Evolutionary conservation across 768 basidiomycete species (phyloP).

Genomic region (Tricholoma hemisulphureum): DNA sequence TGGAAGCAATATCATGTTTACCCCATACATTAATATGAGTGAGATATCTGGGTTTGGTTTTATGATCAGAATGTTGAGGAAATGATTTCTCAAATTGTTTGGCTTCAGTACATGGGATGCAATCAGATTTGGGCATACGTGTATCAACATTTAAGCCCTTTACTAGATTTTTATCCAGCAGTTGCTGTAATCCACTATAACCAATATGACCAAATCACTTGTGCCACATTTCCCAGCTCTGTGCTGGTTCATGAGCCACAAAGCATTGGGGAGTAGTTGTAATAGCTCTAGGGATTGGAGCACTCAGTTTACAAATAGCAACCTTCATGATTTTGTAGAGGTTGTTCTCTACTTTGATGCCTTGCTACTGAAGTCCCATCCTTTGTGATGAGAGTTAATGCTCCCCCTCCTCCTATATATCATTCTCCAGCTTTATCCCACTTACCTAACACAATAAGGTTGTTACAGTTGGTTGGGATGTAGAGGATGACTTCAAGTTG

Average conservation of each 20-base stretch:
- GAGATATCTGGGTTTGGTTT: not conserved
- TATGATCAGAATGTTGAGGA: too few relatives aligned
- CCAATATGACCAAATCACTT: too few relatives aligned
- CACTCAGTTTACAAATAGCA: not conserved
- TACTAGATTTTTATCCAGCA: too few relatives aligned
- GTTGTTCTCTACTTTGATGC: not conserved
- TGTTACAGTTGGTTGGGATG: not conserved
- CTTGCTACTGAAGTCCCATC: not conserved
- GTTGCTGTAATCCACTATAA: too few relatives aligned
- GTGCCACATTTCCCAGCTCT: too few relatives aligned
- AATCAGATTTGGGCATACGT: constrained; percentile 6
- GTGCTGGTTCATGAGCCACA: not conserved
- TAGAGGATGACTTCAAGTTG: too few relatives aligned
- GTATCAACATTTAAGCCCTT: too few relatives aligned
- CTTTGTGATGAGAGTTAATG: not conserved
- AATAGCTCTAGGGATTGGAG: not conserved
- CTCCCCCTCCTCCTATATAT: not conserved
- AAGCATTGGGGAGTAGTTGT: not conserved
- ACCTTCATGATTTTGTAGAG: not conserved
- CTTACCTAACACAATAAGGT: constrained; percentile 1
- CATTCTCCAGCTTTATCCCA: too few relatives aligned
- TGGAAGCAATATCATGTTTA: not conserved
- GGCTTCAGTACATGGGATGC: constrained; percentile 22
- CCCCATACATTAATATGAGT: not conserved
- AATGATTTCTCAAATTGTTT: constrained; percentile 11